Evolutionary conservation across 169 alveolate species (phyloP).

Genomic region (Blepharisma undulans): DNA sequence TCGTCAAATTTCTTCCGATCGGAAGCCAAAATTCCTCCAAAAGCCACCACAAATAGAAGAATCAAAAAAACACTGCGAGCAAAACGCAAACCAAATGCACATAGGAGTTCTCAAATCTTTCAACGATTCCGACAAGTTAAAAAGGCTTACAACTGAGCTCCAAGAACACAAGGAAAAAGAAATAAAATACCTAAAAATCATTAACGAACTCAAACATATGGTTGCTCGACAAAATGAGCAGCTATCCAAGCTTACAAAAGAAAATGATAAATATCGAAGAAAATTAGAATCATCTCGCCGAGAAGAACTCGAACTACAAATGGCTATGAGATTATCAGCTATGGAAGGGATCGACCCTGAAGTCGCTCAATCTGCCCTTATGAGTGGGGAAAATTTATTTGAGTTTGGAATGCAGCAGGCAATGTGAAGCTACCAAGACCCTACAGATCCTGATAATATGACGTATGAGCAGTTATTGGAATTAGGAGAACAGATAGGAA

Average conservation of each 20-base stretch:
- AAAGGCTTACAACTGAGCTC: neutral
- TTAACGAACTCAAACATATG: neutral
- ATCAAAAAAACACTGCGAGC: neutral
- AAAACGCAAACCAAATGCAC: neutral
- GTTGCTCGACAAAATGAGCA: neutral
- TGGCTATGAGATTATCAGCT: neutral
- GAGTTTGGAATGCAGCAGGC: neutral
- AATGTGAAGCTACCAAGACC: conserved; percentile 22
- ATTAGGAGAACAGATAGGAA: conserved; percentile 68
- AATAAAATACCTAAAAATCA: neutral
- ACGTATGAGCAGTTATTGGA: conserved; percentile 70
- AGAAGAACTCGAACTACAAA: neutral
- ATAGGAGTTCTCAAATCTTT: neutral
- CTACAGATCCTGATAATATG: conserved; percentile 64
- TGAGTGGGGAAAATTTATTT: neutral
- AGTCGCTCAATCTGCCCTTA: neutral
- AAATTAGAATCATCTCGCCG: neutral
- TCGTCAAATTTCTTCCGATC: neutral
- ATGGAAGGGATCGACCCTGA: neutral
- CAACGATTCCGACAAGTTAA: neutral
- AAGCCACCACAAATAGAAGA: neutral
- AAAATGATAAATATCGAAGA: neutral
- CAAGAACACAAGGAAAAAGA: neutral
- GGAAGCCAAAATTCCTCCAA: neutral
- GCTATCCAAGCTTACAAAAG: neutral